Evolutionary conservation across 2,329 filamentous ascomycete genomes (phyloP), one percentile per base, ranked within the genome.

Genomic region (Colletotrichum paranaense): DNA sequence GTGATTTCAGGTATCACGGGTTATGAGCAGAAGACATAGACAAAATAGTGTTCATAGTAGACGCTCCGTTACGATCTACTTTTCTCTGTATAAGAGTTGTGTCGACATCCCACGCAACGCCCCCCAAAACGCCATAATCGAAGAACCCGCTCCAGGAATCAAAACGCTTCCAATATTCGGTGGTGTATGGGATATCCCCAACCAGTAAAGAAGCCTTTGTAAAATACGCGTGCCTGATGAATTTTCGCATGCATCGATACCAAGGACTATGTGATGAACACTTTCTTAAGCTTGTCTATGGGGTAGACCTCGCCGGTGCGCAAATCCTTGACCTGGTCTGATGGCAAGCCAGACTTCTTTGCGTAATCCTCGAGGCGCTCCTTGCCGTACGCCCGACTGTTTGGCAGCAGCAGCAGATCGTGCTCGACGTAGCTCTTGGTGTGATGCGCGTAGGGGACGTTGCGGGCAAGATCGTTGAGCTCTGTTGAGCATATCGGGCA

Each of bases 401-500:
- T 98, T 28, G 97, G 97, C 68, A 99, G 84, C 56, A 98, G 89
- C 24, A 97, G 89, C 1, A 97, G 89, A 80, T 98, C 95, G 58
- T 91, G 91, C 80, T 98, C 96, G 35, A 98, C 94, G 74, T 95
- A 94, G 80, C 95, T 98, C 87, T 97, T 97, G 35, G 93, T 95
- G 82, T 99, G 97, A 79, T 98, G 94, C 3, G 97, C 97, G 78
- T 98, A 98, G 0, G 97, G 97, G 57, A 99, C 94, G 77, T 93
- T 92, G 64, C 92, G 88, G 2, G 97, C 96, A 42, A 99, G 89
- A 78, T 95, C 94, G 81, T 98, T 98, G 68, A 99, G 90, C 83
- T 99, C 97, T 0, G 93, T 97, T 60, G 93, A 97, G 86, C 97
- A 99, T 79, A 99, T 98, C 3, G 97, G 97, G 78, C 97, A 99